phyloP scores from a whole-genome alignment of 345 rosid genomes.

The Arabis alpina region DNA sequence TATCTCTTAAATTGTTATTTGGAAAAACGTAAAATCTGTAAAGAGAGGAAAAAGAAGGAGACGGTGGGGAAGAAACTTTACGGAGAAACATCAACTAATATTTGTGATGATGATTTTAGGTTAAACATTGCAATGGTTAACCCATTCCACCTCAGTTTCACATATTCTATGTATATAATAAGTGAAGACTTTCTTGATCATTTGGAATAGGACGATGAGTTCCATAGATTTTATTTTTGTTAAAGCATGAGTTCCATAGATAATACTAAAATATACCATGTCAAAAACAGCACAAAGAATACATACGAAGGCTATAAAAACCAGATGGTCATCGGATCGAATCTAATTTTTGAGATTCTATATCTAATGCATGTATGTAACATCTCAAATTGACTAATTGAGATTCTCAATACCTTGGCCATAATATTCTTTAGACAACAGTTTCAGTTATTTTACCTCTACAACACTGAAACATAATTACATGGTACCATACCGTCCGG shows the following conservation, averaged over 20 bases:
- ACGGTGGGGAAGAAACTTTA: too few species aligned
- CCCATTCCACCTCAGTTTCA: too few species aligned
- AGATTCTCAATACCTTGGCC: constrained; percentile 6
- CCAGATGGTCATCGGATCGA: not conserved
- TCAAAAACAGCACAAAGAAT: not conserved
- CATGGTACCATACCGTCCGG: not conserved
- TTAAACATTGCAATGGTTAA: too few species aligned
- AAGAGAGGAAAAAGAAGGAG: too few species aligned
- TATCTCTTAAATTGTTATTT: too few species aligned
- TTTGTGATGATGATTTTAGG: too few species aligned
- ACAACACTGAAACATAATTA: constrained; percentile 15
- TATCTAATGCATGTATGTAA: not conserved
- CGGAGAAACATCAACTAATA: too few species aligned
- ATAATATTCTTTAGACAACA: not conserved
- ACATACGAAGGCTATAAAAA: not conserved
- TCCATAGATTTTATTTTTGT: too few species aligned
- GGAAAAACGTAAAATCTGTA: too few species aligned
- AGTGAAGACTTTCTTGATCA: not conserved
- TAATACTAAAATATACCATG: not conserved
- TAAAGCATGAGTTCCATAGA: too few species aligned
- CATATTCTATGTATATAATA: not conserved
- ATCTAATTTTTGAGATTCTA: not conserved
- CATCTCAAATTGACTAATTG: too few species aligned
- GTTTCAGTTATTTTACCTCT: not conserved
- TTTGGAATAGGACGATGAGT: not conserved